Evolutionary conservation across 129 eudicot genomes (phyloP).

Genomic region (Apium graveolens): DNA sequence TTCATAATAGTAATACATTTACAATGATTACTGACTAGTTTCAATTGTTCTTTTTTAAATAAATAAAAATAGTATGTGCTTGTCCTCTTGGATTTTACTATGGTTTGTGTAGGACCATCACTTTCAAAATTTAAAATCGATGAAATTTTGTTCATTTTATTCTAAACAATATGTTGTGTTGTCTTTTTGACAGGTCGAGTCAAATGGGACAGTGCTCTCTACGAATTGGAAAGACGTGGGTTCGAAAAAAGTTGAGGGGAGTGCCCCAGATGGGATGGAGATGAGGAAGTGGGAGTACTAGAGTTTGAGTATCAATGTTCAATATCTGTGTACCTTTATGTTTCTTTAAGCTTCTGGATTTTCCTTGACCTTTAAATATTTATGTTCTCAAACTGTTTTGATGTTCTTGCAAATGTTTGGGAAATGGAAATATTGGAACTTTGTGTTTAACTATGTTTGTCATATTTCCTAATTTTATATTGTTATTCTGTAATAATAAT

Average conservation of each 20-base stretch:
- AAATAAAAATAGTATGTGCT: background rate
- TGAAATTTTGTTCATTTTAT: background rate
- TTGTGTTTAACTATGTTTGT: too few species aligned
- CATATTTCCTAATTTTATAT: too few species aligned
- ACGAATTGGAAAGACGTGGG: slow-evolving; percentile 98
- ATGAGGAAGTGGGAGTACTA: slow-evolving; percentile 71
- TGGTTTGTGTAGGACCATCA: background rate
- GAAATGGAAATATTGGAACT: too few species aligned
- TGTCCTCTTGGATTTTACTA: background rate
- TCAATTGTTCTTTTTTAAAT: background rate
- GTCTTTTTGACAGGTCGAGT: slow-evolving; percentile 48
- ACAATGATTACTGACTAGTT: background rate
- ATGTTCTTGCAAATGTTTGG: background rate
- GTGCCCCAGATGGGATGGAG: slow-evolving; percentile 94
- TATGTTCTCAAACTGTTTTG: background rate
- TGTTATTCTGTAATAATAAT: too few species aligned
- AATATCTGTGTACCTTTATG: background rate
- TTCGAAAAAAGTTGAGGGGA: slow-evolving; percentile 72
- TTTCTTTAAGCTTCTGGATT: background rate
- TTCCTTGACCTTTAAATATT: background rate
- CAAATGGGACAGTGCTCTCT: slow-evolving; percentile 86
- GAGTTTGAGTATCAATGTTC: background rate
- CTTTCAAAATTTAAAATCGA: background rate
- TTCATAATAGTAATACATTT: too few species aligned
- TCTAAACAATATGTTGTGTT: background rate